These are phyloP conservation scores for Angomonas ambiguus DNA, from an alignment of 208 protist genomes.

Conservation along the genomic window DNA sequence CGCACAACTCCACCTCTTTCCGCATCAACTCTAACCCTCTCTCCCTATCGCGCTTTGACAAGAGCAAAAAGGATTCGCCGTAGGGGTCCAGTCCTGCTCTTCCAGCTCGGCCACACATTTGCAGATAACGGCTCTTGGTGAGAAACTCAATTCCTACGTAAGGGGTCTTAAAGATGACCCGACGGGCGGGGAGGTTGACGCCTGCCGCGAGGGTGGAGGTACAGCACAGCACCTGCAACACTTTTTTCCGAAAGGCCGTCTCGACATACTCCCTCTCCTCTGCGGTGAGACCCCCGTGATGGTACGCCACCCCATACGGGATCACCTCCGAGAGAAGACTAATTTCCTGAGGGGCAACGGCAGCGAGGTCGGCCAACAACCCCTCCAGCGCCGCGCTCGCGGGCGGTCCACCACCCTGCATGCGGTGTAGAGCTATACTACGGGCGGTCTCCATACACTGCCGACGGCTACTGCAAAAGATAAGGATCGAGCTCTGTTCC, in stretches of 20 bases:
- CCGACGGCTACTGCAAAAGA: constrained; percentile 84
- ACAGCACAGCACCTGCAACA: constrained; percentile 82
- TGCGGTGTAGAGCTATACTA: constrained; percentile 38
- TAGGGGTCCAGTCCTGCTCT: constrained; percentile 69
- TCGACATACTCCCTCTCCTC: constrained; percentile 86
- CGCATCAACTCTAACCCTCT: constrained; percentile 46
- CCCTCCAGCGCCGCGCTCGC: constrained; percentile 1
- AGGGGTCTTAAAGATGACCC: constrained; percentile 82
- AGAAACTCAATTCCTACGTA: constrained; percentile 68
- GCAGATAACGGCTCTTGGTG: constrained; percentile 68
- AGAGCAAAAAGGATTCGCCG: constrained; percentile 84
- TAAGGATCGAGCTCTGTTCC: constrained; percentile 52
- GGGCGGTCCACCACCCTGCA: constrained; percentile 5
- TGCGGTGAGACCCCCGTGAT: constrained; percentile 80
- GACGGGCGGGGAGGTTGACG: constrained; percentile 89
- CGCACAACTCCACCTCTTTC: constrained; percentile 34
- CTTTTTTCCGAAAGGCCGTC: constrained; percentile 58
- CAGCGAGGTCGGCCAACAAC: constrained; percentile 41
- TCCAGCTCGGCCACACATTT: constrained; percentile 84
- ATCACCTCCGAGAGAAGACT: constrained; percentile 47
- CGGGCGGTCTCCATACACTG: constrained; percentile 71
- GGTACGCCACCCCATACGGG: constrained; percentile 79
- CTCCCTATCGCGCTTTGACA: constrained; percentile 34
- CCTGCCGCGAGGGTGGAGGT: constrained; percentile 92
- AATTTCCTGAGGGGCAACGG: constrained; percentile 31